phyloP scores from a whole-genome alignment of 768 basidiomycete species.

The Suillus alpinus region DNA sequence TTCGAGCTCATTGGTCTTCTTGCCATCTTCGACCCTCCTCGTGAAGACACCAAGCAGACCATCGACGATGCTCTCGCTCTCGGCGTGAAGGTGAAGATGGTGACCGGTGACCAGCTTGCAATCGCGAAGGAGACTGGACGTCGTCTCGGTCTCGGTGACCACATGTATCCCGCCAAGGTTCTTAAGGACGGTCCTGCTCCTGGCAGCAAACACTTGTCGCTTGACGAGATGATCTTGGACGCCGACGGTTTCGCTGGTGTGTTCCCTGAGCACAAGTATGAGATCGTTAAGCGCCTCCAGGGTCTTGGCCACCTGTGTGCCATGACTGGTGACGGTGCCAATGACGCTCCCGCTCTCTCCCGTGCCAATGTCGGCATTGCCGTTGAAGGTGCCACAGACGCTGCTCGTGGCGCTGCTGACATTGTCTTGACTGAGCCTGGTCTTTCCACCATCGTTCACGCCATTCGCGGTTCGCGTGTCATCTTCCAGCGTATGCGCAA shows the following conservation, averaged over 20 bases:
- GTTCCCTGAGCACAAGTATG: conserved; percentile 99
- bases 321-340: conserved; percentile 99
- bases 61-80: conserved; percentile 95
- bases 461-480: conserved; percentile 96
- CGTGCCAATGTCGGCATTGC: conserved; percentile 99
- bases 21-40: conserved; percentile 96
- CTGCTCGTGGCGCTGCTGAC: conserved; percentile 97
- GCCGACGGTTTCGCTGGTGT: conserved; percentile 99
- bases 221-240: conserved; percentile 99
- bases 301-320: conserved; percentile 94
- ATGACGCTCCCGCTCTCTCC: conserved; percentile 95
- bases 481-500: conserved; percentile 99
- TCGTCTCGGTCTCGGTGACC: conserved; percentile 95
- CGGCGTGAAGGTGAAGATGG: conserved; percentile 99
- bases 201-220: conserved; percentile 74
- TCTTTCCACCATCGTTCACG: conserved; percentile 98
- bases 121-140: conserved; percentile 99
- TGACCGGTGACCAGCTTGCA: conserved; percentile 99
- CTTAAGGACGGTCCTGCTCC: conserved; percentile 94
- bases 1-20: conserved; percentile 97
- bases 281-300: conserved; percentile 98
- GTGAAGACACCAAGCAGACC: conserved; percentile 97
- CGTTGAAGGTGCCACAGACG: conserved; percentile 98
- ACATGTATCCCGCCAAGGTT: conserved; percentile 99
- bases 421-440: conserved; percentile 98